Evolutionary conservation across 73 alveolate species (phyloP).

Genomic region (Tetrahymena malaccensis): DNA sequence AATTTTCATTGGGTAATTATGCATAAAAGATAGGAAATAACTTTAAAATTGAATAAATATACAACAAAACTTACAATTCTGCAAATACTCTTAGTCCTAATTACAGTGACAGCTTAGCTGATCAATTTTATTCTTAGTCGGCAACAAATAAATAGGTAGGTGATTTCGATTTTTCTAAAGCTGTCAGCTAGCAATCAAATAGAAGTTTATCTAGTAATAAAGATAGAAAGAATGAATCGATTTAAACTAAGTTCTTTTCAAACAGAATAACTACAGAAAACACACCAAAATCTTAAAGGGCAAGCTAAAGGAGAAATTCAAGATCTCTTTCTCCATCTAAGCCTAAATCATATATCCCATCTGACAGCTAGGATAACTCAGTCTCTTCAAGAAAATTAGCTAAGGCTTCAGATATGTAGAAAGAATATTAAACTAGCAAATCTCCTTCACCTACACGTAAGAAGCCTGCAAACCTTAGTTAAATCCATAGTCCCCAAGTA

Average conservation of each 20-base stretch:
- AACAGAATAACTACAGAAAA: not conserved
- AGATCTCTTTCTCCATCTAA: not conserved
- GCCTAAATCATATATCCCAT: not conserved
- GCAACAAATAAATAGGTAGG: not conserved
- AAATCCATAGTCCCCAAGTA: not conserved
- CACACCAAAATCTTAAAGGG: not conserved
- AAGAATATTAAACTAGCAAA: not conserved
- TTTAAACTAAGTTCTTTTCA: not conserved
- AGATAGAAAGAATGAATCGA: not conserved
- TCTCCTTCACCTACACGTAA: not conserved
- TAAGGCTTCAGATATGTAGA: not conserved
- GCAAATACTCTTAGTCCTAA: not conserved
- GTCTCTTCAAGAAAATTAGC: not conserved
- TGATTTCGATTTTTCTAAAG: not conserved
- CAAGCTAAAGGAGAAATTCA: not conserved
- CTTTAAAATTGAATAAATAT: not conserved
- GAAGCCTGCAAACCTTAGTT: not conserved
- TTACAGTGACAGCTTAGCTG: not conserved
- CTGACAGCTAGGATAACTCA: not conserved
- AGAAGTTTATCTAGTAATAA: not conserved
- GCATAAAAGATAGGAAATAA: not conserved
- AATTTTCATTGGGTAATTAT: not conserved
- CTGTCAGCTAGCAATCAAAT: not conserved
- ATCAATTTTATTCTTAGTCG: not conserved
- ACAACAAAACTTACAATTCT: not conserved